These are phyloP conservation scores for Lecanicillium sp. DNA, from an alignment of 2,329 filamentous ascomycete species.

Conservation along the genomic window DNA sequence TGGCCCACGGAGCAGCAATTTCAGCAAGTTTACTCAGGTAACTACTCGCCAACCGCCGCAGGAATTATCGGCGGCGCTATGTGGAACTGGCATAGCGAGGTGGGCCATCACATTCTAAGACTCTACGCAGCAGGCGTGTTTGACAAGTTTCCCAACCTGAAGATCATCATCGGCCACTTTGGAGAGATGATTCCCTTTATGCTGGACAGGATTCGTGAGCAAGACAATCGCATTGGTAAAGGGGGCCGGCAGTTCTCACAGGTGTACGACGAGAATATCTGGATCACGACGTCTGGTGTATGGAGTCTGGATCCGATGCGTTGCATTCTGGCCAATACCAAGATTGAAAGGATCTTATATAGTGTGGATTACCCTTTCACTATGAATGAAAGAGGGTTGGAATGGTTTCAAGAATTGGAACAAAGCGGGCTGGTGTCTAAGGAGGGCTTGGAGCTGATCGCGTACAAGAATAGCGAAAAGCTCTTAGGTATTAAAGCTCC, in stretches of 20 bases:
- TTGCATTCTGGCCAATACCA: constrained; percentile 33
- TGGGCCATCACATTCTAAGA: constrained; percentile 31
- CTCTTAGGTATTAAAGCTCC: constrained; percentile 30
- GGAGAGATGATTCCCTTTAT: constrained; percentile 45
- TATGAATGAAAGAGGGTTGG: constrained; percentile 37
- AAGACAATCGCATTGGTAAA: constrained; percentile 21
- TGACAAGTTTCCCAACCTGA: constrained; percentile 26
- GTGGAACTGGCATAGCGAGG: constrained; percentile 44
- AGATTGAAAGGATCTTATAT: constrained; percentile 44
- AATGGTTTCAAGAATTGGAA: constrained; percentile 39
- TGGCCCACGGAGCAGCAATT: constrained; percentile 22
- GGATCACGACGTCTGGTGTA: constrained; percentile 48
- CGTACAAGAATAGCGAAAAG: constrained; percentile 41
- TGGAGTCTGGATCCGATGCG: constrained; percentile 41
- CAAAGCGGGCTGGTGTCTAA: constrained; percentile 39
- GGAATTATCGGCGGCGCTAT: constrained; percentile 29
- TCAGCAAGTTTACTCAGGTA: constrained; percentile 17
- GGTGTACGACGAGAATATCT: constrained; percentile 49
- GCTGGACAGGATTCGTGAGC: constrained; percentile 35
- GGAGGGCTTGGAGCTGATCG: constrained; percentile 41
- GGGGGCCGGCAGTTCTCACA: constrained; percentile 31
- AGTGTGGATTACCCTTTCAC: constrained; percentile 52
- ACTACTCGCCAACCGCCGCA: constrained; percentile 19
- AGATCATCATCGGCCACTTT: constrained; percentile 32
- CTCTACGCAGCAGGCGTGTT: constrained; percentile 27